Base-by-base conservation (phyloP, 257 asterid genomes). In the Plantago major region DNA sequence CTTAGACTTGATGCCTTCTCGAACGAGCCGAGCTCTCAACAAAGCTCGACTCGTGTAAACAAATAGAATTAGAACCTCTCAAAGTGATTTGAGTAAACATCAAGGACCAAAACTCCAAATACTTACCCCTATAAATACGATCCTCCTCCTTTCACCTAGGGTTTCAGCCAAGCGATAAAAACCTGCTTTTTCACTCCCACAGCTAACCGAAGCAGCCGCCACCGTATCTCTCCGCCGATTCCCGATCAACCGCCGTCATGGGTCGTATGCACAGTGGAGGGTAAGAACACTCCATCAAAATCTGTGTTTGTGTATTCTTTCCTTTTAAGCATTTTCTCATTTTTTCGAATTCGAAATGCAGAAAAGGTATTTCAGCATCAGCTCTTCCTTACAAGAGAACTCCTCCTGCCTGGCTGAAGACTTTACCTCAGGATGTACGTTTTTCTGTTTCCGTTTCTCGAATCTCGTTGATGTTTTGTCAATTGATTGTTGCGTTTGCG, bases 241-340 rank as follows among this genome's bases (percentile, higher is more conserved):
- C 14, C 54, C 45, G 53, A 72, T 16, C 48, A 61, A 9, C 72
- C 61, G 73, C 71, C 60, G 59, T 68, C 83, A 83, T 83, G 90
- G 96, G 93, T 70, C 96, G 96, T 69, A 89, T 89, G 96, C 96
- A 89, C 81, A 89, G 96, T 71, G 52, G 89, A 72, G 96, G 96
- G 96, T 88, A 7, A 8, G 76, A 6, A 38, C 0, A n/a, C 37
- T 49, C 55, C 40, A 65, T 12, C 26, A 22, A 22, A 22, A 46
- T 19, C 1, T 8, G 3, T 45, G 15, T 11, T 9, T 14, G 3
- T 53, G 16, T 16, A 8, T 72, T 22, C 26, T 22, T 22, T 22
- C 26, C 2, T 22, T 22, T 2, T 22, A 22, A 22, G 26, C 26
- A 22, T 22, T 22, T 22, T 22, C 26, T 46, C 13, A 65, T 17